These are phyloP conservation scores for Fusarium scirpi DNA, from an alignment of 2,329 filamentous ascomycete species.

Conservation along the genomic window DNA sequence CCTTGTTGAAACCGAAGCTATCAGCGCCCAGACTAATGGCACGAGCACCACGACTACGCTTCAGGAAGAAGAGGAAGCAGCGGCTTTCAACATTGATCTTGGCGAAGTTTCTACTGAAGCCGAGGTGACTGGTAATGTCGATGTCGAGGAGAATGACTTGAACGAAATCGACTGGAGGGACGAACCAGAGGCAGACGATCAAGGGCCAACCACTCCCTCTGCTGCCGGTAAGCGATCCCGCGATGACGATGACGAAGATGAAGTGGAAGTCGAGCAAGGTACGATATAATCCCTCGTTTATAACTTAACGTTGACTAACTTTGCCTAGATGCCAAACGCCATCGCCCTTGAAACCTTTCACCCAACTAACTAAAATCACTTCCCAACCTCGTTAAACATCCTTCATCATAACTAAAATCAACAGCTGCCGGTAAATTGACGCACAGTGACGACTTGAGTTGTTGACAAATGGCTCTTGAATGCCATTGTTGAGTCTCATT, in stretches of 20 bases:
- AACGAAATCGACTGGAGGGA: conserved; percentile 51
- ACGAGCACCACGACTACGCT: conserved; percentile 52
- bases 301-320: conserved; percentile 46
- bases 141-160: conserved; percentile 37
- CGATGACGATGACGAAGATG: conserved; percentile 46
- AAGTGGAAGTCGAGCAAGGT: conserved; percentile 53
- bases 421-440: conserved; percentile 20
- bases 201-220: conserved; percentile 32
- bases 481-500: conserved; percentile 6
- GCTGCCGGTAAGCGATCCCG: conserved; percentile 48
- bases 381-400: conserved; percentile 12
- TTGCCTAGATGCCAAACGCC: conserved; percentile 63
- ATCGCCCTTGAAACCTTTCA: conserved; percentile 53
- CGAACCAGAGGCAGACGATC: conserved; percentile 43
- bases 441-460: neutral
- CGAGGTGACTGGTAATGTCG: conserved; percentile 40
- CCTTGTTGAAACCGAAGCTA: conserved; percentile 20
- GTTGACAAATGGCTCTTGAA: neutral
- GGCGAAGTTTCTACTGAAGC: conserved; percentile 36
- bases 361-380: conserved; percentile 35
- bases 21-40: conserved; percentile 33
- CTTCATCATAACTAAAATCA: conserved; percentile 20
- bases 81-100: conserved; percentile 41
- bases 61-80: conserved; percentile 50
- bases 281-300: neutral